Base-by-base conservation (phyloP, 1,284 basidiomycete species). In the Lignosus rhinocerotis region DNA sequence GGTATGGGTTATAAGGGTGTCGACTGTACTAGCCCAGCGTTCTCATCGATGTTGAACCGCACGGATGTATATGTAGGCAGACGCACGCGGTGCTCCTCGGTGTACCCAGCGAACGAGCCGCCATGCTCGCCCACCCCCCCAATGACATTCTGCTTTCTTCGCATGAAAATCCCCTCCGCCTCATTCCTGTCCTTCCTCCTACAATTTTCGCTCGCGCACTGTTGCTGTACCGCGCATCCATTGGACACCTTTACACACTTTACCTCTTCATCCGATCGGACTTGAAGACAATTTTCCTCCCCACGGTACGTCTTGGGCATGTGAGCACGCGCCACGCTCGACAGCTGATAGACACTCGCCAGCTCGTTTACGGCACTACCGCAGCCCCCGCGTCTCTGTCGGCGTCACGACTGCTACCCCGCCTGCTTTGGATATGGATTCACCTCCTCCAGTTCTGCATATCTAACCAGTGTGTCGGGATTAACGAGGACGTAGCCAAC, bases 371-470 rank as follows among this genome's bases (percentile, higher is more conserved):
- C 59, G 56, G 42, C 21, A 55, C 45, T 34, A 25, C 39, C 12
- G 49, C 58, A 33, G 54, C 54, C 3, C 54, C 43, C 11, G 39
- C 30, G n/a, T 8, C 30, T 17, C 41, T 53, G 51, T n/a, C 39
- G 25, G 1, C 7, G 1, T 69, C 76, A n/a, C 75, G 73, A 11
- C 42, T 70, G 7, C 56, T 55, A 41, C 68, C 1, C 48, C 72
- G 1, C 61, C 8, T 42, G 8, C 25, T 74, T 21, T 82, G 80
- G 80, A 69, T 78, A 6, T 82, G 76, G 77, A 42, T 76, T 0
- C 78, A 81, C 42, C 59, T 76, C 1, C 67, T 82, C 1, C 78
- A 79, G 38, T 77, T 76, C 60, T 66, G 75, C 53, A 64, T 80
- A 19, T 73, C 80, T 0, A 81, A 81, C 51, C 80, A 81, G 63